phyloP scores from a whole-genome alignment of 208 protist genomes.

The Acanthamoeba castellanii region DNA sequence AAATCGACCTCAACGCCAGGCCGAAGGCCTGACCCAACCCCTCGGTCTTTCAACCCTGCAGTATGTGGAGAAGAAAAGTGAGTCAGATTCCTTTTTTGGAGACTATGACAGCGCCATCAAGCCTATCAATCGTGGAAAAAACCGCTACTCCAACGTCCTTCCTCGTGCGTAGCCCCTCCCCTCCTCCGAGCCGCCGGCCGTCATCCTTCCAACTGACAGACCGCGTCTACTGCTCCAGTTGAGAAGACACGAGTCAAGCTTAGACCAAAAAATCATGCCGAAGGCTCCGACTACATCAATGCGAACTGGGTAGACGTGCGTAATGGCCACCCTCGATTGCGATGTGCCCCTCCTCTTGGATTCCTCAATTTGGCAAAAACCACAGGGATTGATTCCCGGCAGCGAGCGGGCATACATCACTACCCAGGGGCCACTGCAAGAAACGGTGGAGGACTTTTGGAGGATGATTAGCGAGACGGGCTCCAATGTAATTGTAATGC shows the following conservation, averaged over 20 bases:
- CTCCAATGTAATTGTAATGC: slow-evolving; percentile 83
- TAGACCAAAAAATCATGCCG: not conserved
- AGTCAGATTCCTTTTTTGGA: slow-evolving; percentile 49
- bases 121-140: slow-evolving; percentile 23
- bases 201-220: too few species aligned
- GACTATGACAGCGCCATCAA: slow-evolving; percentile 61
- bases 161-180: not conserved
- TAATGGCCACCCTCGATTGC: too few species aligned
- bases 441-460: slow-evolving; percentile 87
- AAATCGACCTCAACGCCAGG: too few species aligned
- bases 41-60: not conserved
- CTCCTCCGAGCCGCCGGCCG: too few species aligned
- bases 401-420: slow-evolving; percentile 80
- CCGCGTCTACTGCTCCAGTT: not conserved
- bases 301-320: slow-evolving; percentile 40
- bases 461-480: slow-evolving; percentile 85
- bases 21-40: too few species aligned
- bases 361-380: not conserved
- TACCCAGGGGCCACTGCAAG: slow-evolving; percentile 84
- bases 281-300: slow-evolving; percentile 57
- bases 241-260: slow-evolving; percentile 32
- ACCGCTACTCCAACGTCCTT: slow-evolving; percentile 49
- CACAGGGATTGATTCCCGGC: slow-evolving; percentile 11
- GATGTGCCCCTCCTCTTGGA: not conserved
- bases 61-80: slow-evolving; percentile 58